phyloP scores from a whole-genome alignment of 2,329 filamentous ascomycete genomes.

The Fusarium sp. region DNA sequence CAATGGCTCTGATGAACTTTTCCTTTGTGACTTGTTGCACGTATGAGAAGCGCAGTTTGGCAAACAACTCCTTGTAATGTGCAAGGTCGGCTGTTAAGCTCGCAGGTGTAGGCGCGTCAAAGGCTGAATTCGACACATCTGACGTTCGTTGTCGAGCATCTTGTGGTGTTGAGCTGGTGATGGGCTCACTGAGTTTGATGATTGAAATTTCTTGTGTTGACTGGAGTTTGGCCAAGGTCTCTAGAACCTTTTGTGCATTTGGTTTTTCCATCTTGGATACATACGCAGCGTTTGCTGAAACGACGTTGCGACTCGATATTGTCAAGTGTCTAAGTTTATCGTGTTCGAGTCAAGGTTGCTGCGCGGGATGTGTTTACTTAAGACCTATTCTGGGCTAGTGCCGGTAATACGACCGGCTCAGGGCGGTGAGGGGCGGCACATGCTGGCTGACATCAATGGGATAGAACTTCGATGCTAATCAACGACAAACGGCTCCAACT shows the following conservation, averaged over 20 bases:
- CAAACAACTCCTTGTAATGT: constrained; percentile 95
- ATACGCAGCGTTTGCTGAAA: accelerated
- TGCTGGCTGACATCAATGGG: constrained; percentile 27
- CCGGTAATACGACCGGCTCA: not conserved
- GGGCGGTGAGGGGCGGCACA: constrained; percentile 39
- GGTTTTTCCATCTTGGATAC: constrained; percentile 42
- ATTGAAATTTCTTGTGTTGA: constrained; percentile 73
- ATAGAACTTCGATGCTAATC: constrained; percentile 1
- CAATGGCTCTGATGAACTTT: constrained; percentile 92
- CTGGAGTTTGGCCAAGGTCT: constrained; percentile 63
- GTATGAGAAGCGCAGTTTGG: constrained; percentile 95
- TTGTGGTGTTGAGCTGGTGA: constrained; percentile 61
- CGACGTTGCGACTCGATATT: not conserved
- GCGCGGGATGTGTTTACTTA: constrained; percentile 52
- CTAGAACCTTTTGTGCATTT: constrained; percentile 55
- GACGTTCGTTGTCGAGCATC: constrained; percentile 67
- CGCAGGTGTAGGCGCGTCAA: constrained; percentile 75
- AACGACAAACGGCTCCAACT: not conserved
- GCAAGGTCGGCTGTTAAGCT: constrained; percentile 83
- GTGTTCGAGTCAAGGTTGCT: constrained; percentile 2
- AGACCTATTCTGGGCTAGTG: constrained; percentile 45
- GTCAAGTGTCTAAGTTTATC: not conserved
- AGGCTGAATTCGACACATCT: constrained; percentile 72
- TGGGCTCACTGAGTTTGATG: constrained; percentile 78
- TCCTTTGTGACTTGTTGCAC: constrained; percentile 99